Evolutionary conservation across 2,329 filamentous ascomycete genomes (phyloP), one percentile per base, ranked within the genome.

Genomic region (Arthrobotrys conoides): DNA sequence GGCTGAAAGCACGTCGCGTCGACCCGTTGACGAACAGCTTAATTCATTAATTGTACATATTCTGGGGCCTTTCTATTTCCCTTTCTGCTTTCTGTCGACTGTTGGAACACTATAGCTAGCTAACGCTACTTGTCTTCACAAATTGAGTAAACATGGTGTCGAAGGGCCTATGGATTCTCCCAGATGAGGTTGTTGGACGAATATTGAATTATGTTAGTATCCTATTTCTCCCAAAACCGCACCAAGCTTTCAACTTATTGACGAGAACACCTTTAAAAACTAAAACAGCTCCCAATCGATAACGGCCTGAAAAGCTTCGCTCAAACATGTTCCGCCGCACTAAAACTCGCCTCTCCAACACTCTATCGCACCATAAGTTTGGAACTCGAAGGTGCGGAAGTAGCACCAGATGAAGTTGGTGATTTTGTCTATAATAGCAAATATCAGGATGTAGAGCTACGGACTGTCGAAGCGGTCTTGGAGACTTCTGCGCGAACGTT

Each of bases 271-370:
- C 9, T 24, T 16, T 24, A 38, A 14, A 24, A 18, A 44, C 14
- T 24, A 18, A 41, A 36, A 9, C 30, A 76, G 71, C 57, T 70
- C 1, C 65, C 65, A 20, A 44, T 44, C n/a, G 57, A 55, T 5
- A 53, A 44, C 4, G 65, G 64, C 48, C 71, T 76, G 33, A 76
- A 76, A 49, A 66, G 61, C 9, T 69, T 76, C 36, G 71, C 65
- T 6, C 57, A 65, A 3, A 41, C 65, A 0, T 59, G 64, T 36
- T 70, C 71, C 20, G 27, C 16, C 14, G 65, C 71, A 0, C 18
- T 76, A n/a, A 49, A 76, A 12, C 22, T 70, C 6, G 55, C 68
- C 0, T 76, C 71, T 12, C 71, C 71, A 57, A 57, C 49, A 10
- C 27, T 76, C 20, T 76, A 69, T 18, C 65, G 71, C 1, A 66